Evolutionary conservation across 352 stramenopile genomes (phyloP).

Genomic region (Globisporangium cederbergense): DNA sequence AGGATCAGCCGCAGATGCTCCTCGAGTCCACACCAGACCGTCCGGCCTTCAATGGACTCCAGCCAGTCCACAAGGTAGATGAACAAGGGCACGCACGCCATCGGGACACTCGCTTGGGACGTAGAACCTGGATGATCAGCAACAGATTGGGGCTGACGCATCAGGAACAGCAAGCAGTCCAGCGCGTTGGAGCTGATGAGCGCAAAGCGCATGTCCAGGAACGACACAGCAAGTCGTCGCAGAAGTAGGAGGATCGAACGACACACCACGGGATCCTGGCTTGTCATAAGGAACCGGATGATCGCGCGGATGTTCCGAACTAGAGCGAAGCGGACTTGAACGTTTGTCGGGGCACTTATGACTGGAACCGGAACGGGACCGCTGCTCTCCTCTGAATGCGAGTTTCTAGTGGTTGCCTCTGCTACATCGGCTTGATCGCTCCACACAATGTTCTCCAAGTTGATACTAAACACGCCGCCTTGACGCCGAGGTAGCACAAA

Average conservation of each 20-base stretch:
- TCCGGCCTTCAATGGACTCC: slow-evolving; percentile 76
- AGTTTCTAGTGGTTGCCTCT: slow-evolving; percentile 14
- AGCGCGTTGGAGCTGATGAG: slow-evolving; percentile 76
- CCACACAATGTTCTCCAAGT: slow-evolving; percentile 80
- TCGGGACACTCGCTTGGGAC: slow-evolving; percentile 23
- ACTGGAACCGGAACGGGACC: slow-evolving; percentile 11
- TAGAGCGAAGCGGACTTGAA: slow-evolving; percentile 74
- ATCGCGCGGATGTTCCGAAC: slow-evolving; percentile 64
- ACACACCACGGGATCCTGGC: slow-evolving; percentile 45
- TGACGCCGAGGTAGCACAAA: slow-evolving; percentile 30
- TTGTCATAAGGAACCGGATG: slow-evolving; percentile 59
- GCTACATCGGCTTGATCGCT: slow-evolving; percentile 45
- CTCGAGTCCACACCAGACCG: slow-evolving; percentile 81
- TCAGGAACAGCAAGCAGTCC: slow-evolving; percentile 63
- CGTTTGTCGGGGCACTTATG: slow-evolving; percentile 31
- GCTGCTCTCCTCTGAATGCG: slow-evolving; percentile 23
- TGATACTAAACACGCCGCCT: slow-evolving; percentile 73
- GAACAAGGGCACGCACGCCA: slow-evolving; percentile 62
- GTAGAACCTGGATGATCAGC: background rate
- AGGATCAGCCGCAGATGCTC: slow-evolving; percentile 67
- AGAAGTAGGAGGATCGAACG: slow-evolving; percentile 55
- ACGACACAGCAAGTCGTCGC: slow-evolving; percentile 55
- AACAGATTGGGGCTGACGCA: slow-evolving; percentile 25
- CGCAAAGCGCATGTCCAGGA: slow-evolving; percentile 71
- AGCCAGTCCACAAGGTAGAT: slow-evolving; percentile 81